phyloP scores from a whole-genome alignment of 805 yeast species.

The Zygoascus tannicola region DNA sequence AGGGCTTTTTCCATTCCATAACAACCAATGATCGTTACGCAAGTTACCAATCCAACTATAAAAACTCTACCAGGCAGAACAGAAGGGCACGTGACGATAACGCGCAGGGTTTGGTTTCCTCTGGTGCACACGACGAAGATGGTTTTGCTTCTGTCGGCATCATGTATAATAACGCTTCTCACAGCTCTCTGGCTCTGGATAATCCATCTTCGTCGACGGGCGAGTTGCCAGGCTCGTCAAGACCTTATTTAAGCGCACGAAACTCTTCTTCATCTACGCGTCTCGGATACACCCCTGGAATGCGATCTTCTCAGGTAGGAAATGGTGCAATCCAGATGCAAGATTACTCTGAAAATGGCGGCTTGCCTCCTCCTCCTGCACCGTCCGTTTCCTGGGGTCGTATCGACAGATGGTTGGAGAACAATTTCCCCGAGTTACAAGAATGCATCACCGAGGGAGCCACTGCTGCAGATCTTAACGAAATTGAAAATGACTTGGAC shows the following conservation, averaged over 20 bases:
- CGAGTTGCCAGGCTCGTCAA: conserved; percentile 4
- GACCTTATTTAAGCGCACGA: conserved; percentile 16
- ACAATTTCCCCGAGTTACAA: conserved; percentile 69
- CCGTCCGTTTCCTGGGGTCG: conserved; percentile 81
- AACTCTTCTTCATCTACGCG: conserved; percentile 16
- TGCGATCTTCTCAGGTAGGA: conserved; percentile 27
- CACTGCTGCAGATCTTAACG: conserved; percentile 67
- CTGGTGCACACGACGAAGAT: conserved; percentile 9
- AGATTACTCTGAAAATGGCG: conserved; percentile 48
- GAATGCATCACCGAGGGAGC: conserved; percentile 74
- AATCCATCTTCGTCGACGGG: conserved; percentile 12
- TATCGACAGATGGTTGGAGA: conserved; percentile 72
- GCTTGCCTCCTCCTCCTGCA: conserved; percentile 38
- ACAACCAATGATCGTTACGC: conserved; percentile 34
- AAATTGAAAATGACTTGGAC: conserved; percentile 74
- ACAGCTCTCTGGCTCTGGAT: neutral
- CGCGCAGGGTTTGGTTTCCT: conserved; percentile 3
- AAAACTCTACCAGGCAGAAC: conserved; percentile 9
- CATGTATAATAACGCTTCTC: conserved; percentile 10
- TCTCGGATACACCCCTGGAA: conserved; percentile 27
- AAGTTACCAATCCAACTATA: conserved; percentile 23
- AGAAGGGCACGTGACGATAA: conserved; percentile 3
- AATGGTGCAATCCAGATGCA: conserved; percentile 30
- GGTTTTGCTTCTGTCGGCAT: conserved; percentile 15
- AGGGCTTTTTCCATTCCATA: conserved; percentile 29